A percentile compares a stretch with the other conserved stretches of the same genome.
Evolutionary conservation across 2,329 filamentous ascomycete genomes (phyloP).

Genomic region (Lojkania enalia): DNA sequence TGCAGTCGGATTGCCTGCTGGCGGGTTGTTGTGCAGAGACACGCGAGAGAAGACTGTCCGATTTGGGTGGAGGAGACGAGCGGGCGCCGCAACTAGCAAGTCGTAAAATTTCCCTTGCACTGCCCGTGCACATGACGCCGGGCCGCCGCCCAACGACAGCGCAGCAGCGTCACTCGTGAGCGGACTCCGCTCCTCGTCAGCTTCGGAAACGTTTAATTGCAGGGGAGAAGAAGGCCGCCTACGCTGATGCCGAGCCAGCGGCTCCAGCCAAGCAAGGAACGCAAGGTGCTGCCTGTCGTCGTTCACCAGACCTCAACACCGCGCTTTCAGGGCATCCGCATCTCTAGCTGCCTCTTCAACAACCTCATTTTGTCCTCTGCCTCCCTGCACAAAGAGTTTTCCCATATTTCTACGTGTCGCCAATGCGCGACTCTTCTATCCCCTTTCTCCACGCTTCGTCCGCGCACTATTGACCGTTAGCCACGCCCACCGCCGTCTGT

Average conservation of each 20-base stretch:
- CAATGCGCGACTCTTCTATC: background rate
- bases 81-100: background rate
- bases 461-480: background rate
- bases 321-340: background rate
- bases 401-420: background rate
- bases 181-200: conserved; percentile 6
- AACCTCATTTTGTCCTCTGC: background rate
- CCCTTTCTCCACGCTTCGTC: background rate
- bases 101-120: background rate
- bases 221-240: conserved; percentile 1
- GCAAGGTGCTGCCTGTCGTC: background rate
- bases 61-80: background rate
- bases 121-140: no score
- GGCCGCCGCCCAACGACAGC: background rate
- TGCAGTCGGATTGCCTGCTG: background rate
- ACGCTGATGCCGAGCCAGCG: background rate
- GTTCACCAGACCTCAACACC: background rate
- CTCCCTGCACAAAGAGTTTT: background rate
- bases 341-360: background rate
- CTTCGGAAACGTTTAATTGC: conserved; percentile 7
- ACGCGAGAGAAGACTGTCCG: background rate
- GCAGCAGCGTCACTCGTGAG: background rate
- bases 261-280: background rate
- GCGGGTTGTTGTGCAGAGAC: background rate
- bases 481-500: no score